Evolutionary conservation across 2,329 filamentous ascomycete species (phyloP).

Genomic region (Aspergillus versicolor): DNA sequence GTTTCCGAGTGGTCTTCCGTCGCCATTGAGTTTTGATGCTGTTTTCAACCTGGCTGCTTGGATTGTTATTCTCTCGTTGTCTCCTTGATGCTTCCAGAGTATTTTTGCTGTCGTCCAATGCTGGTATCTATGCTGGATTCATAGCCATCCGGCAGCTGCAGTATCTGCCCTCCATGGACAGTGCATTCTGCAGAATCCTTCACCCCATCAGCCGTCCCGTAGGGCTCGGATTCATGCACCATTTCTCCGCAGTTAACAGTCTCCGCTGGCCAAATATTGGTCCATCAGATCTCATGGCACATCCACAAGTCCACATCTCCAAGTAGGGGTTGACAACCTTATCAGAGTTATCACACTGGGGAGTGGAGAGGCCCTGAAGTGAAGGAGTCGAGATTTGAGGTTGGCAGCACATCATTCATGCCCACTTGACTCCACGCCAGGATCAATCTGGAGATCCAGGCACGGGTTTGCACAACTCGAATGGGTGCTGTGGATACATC

Average conservation of each 20-base stretch:
- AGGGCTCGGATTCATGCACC: slow-evolving; percentile 20
- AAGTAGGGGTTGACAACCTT: slow-evolving; percentile 24
- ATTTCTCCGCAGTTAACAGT: slow-evolving; percentile 26
- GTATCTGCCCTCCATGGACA: not conserved
- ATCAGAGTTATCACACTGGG: slow-evolving; percentile 23
- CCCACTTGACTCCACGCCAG: slow-evolving; percentile 23
- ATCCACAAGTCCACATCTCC: slow-evolving; percentile 27
- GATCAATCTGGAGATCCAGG: slow-evolving; percentile 11
- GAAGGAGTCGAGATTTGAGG: slow-evolving; percentile 10
- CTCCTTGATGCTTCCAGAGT: not conserved
- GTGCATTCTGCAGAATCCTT: slow-evolving; percentile 7
- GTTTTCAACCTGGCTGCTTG: not conserved
- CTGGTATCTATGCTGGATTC: not conserved
- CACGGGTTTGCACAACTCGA: not conserved
- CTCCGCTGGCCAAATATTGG: slow-evolving; percentile 22
- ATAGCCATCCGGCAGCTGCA: not conserved
- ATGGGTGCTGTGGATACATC: slow-evolving; percentile 7
- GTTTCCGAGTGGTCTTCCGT: not conserved
- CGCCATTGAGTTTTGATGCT: not conserved
- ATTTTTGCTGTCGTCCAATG: not conserved
- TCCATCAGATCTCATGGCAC: slow-evolving; percentile 23
- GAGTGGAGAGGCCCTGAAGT: slow-evolving; percentile 22
- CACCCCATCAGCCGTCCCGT: slow-evolving; percentile 10
- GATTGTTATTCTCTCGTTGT: not conserved
- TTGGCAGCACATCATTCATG: slow-evolving; percentile 16